These are phyloP conservation scores for Phialophora chinensis DNA, from an alignment of 2,329 filamentous ascomycete genomes.

Conservation along the genomic window DNA sequence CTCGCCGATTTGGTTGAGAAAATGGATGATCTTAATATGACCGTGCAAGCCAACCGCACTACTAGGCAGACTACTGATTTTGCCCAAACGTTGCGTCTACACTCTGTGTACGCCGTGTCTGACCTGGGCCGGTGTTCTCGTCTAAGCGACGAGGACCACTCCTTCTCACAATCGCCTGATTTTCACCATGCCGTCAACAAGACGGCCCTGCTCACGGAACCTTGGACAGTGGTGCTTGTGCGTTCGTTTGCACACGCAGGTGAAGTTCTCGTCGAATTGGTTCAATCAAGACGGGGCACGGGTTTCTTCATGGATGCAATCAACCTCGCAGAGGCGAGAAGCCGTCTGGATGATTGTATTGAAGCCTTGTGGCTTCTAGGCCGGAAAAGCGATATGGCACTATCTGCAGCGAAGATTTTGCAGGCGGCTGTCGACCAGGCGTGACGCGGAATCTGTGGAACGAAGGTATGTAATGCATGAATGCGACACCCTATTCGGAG, in stretches of 20 bases:
- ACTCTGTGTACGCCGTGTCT: constrained; percentile 24
- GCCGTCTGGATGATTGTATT: constrained; percentile 57
- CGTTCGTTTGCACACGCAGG: constrained; percentile 24
- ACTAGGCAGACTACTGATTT: constrained; percentile 22
- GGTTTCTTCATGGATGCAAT: constrained; percentile 36
- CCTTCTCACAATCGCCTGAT: constrained; percentile 41
- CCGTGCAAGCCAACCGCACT: constrained; percentile 31
- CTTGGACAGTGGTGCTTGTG: constrained; percentile 59
- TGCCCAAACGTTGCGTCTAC: constrained; percentile 12
- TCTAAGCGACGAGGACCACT: constrained; percentile 13
- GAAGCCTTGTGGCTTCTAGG: constrained; percentile 62
- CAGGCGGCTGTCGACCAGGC: constrained; percentile 17
- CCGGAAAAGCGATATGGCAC: constrained; percentile 61
- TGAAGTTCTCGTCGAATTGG: constrained; percentile 23
- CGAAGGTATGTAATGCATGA: constrained; percentile 1
- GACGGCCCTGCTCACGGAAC: constrained; percentile 63
- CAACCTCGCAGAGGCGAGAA: constrained; percentile 42
- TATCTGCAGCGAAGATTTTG: constrained; percentile 44
- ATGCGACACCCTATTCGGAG: not conserved
- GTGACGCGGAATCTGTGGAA: not conserved
- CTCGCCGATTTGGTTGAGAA: constrained; percentile 61
- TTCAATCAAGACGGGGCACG: constrained; percentile 26
- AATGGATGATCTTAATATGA: constrained; percentile 51
- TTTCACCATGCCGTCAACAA: constrained; percentile 60
- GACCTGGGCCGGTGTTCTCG: constrained; percentile 24